Conservation (phyloP, 768 basidiomycete species). For the Amanita molliuscula region DNA sequence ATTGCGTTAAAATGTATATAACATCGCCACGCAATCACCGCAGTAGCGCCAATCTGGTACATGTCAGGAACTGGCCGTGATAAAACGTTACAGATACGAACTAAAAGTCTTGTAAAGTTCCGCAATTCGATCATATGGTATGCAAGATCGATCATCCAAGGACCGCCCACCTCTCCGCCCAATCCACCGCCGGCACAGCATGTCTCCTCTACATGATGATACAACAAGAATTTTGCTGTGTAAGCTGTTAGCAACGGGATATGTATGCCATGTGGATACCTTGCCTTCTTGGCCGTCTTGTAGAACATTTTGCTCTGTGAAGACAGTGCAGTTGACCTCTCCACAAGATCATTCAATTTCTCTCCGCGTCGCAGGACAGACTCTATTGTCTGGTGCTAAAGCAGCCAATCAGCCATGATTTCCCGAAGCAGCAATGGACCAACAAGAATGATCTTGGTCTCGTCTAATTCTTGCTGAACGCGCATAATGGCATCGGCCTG, state of each 20-base stretch:
- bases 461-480: conserved; percentile 96
- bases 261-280: conserved; percentile 11
- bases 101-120: neutral
- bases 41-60: neutral
- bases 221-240: conserved; percentile 93
- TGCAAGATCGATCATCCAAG: neutral
- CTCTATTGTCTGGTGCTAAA: conserved; percentile 98
- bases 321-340: conserved; percentile 82
- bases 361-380: conserved; percentile 93
- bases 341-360: conserved; percentile 92
- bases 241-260: conserved; percentile 7
- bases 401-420: conserved; percentile 1
- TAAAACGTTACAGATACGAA: neutral
- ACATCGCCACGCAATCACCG: too few species aligned
- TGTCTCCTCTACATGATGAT: conserved; percentile 52
- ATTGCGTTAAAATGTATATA: too few species aligned
- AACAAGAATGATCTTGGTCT: conserved; percentile 97
- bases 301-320: conserved; percentile 97
- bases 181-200: neutral
- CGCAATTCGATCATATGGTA: neutral
- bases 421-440: neutral
- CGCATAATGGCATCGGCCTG: conserved; percentile 98
- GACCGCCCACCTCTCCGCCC: neutral
- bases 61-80: neutral
- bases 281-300: conserved; percentile 98